These are phyloP conservation scores for Dittrichia graveolens DNA, from an alignment of 129 eudicot genomes.

Conservation along the genomic window DNA sequence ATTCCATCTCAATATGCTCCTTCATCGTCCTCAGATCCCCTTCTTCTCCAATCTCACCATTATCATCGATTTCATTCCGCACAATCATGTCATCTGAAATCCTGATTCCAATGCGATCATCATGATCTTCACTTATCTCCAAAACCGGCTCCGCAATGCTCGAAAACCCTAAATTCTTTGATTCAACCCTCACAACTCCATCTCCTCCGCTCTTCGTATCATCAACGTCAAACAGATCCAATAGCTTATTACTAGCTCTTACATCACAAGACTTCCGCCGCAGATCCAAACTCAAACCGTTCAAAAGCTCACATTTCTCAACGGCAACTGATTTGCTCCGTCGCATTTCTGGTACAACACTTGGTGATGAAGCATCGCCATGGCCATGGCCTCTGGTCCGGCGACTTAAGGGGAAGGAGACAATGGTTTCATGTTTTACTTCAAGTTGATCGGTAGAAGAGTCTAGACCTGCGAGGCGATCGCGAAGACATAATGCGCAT, in stretches of 20 bases:
- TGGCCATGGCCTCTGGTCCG: conserved; percentile 19
- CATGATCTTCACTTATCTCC: conserved; percentile 26
- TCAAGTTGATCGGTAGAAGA: conserved; percentile 33
- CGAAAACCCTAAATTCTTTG: conserved; percentile 62
- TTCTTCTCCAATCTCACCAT: conserved; percentile 39
- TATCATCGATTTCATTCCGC: conserved; percentile 25
- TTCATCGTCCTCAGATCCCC: conserved; percentile 75
- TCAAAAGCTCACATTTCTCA: conserved; percentile 40
- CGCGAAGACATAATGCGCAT: conserved; percentile 85
- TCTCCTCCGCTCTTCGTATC: conserved; percentile 33
- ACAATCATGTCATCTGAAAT: conserved; percentile 29
- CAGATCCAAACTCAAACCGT: conserved; percentile 40
- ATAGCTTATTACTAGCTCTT: conserved; percentile 34
- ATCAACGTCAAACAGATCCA: conserved; percentile 37
- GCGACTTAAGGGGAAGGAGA: conserved; percentile 21
- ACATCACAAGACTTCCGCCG: conserved; percentile 68
- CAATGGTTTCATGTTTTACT: conserved; percentile 22
- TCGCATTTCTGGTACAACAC: conserved; percentile 54
- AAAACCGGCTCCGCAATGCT: conserved; percentile 23
- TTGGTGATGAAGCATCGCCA: conserved; percentile 20
- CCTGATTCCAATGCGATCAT: conserved; percentile 30
- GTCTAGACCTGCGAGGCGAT: conserved; percentile 75
- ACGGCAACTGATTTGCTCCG: conserved; percentile 73
- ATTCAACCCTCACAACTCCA: conserved; percentile 42
- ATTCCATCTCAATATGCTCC: conserved; percentile 81